These are phyloP conservation scores for Kodamaea sagamina DNA, from an alignment of 805 yeast species.

Conservation along the genomic window DNA sequence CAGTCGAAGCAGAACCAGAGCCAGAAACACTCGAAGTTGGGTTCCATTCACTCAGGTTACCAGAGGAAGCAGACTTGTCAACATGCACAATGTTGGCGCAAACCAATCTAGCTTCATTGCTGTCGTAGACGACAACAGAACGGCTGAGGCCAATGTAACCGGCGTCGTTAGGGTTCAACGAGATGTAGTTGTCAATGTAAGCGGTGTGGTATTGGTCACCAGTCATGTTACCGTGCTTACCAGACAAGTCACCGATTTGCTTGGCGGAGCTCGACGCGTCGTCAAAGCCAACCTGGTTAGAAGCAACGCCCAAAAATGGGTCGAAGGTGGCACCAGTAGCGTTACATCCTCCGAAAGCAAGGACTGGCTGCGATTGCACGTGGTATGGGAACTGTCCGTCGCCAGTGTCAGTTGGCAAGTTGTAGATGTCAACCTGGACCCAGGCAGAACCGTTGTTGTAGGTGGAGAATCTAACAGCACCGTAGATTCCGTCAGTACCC, in stretches of 20 bases:
- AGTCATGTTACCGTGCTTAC: slow-evolving; percentile 39
- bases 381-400: slow-evolving; percentile 47
- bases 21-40: slow-evolving; percentile 11
- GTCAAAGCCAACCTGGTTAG: slow-evolving; percentile 19
- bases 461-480: slow-evolving; percentile 32
- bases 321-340: slow-evolving; percentile 39
- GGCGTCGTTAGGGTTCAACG: slow-evolving; percentile 23
- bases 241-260: slow-evolving; percentile 43
- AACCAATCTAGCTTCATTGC: slow-evolving; percentile 34
- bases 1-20: slow-evolving; percentile 10
- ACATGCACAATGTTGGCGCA: slow-evolving; percentile 40
- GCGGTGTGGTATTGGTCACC: slow-evolving; percentile 27
- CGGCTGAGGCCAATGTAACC: slow-evolving; percentile 28
- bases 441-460: slow-evolving; percentile 34
- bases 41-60: slow-evolving; percentile 8
- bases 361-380: slow-evolving; percentile 40
- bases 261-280: slow-evolving; percentile 17
- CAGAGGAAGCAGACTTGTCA: slow-evolving; percentile 9
- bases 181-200: slow-evolving; percentile 26
- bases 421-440: slow-evolving; percentile 33
- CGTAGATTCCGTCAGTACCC: slow-evolving; percentile 24
- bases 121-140: slow-evolving; percentile 39
- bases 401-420: slow-evolving; percentile 27
- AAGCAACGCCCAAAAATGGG: slow-evolving; percentile 38
- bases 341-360: slow-evolving; percentile 33